phyloP scores from a whole-genome alignment of 1,284 basidiomycete genomes.

The Apiotrichum sp. region DNA sequence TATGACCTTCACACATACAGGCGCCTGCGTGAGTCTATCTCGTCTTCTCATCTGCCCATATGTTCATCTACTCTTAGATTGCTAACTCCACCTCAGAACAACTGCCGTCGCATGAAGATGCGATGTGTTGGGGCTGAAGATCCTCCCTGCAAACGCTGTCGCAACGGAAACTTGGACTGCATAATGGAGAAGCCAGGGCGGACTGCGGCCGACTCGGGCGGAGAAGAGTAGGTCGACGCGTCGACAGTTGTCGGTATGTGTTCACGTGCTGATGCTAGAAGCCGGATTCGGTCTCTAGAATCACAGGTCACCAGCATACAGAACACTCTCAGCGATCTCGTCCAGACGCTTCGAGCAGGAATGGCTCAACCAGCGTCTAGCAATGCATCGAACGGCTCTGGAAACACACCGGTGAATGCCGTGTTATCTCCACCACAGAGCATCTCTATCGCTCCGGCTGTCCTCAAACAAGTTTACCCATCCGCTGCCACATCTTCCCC shows the following conservation, averaged over 20 bases:
- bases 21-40: slow-evolving; percentile 35
- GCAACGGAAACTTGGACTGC: slow-evolving; percentile 77
- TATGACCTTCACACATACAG: slow-evolving; percentile 12
- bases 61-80: background rate
- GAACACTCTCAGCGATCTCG: slow-evolving; percentile 68
- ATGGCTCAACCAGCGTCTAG: slow-evolving; percentile 18
- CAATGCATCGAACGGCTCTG: slow-evolving; percentile 21
- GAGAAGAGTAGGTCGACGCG: slow-evolving; percentile 59
- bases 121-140: slow-evolving; percentile 65
- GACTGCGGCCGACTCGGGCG: slow-evolving; percentile 52
- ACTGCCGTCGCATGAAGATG: slow-evolving; percentile 55
- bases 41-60: background rate
- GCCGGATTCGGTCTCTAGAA: slow-evolving; percentile 82
- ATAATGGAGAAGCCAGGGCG: slow-evolving; percentile 86
- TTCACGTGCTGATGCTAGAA: slow-evolving; percentile 36
- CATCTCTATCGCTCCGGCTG: background rate
- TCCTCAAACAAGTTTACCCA: background rate
- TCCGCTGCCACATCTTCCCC: background rate
- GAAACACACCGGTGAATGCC: slow-evolving; percentile 19
- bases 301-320: slow-evolving; percentile 75
- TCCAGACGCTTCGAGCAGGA: slow-evolving; percentile 48
- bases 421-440: slow-evolving; percentile 20
- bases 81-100: slow-evolving; percentile 27
- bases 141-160: slow-evolving; percentile 84
- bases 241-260: no score